Conservation (phyloP, 164 flowering plant genomes). For the Piper betle region DNA sequence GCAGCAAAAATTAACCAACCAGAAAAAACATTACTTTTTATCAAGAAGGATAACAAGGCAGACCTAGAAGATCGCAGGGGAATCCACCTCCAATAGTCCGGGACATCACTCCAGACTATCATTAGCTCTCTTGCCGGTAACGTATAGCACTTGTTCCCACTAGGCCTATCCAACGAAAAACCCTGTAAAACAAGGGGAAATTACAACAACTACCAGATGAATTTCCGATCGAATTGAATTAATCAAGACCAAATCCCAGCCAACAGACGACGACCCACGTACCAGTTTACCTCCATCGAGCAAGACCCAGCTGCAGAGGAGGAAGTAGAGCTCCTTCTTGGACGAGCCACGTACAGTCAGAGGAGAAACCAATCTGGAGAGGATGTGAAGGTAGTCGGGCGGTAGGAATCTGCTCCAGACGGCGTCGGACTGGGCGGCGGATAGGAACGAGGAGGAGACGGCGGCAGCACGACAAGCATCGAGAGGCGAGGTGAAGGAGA, state of each 20-base stretch:
- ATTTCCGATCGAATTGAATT: no score
- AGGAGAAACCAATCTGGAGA: conserved; percentile 9
- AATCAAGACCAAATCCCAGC: not conserved
- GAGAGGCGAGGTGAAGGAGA: conserved; percentile 15
- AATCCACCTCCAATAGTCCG: conserved; percentile 26
- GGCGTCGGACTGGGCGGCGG: conserved; percentile 16
- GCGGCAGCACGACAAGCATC: conserved; percentile 13
- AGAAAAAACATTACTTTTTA: no score
- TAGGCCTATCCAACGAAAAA: conserved; percentile 24
- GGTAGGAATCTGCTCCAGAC: conserved; percentile 13
- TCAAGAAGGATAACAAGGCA: no score
- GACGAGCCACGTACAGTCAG: not conserved
- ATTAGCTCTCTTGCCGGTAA: conserved; percentile 24
- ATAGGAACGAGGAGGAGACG: conserved; percentile 12
- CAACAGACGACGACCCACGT: not conserved
- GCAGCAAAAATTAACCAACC: not conserved
- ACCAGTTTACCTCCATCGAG: conserved; percentile 7
- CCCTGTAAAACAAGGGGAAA: conserved; percentile 26
- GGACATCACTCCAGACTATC: conserved; percentile 27
- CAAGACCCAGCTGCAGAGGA: conserved; percentile 11
- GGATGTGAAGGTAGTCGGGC: conserved; percentile 9
- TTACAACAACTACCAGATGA: not conserved
- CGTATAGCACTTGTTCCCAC: conserved; percentile 34
- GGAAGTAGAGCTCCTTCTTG: conserved; percentile 14
- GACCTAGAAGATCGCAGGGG: conserved; percentile 22